Conservation (phyloP, 768 basidiomycete species). For the Leucocoprinus leucothites region DNA sequence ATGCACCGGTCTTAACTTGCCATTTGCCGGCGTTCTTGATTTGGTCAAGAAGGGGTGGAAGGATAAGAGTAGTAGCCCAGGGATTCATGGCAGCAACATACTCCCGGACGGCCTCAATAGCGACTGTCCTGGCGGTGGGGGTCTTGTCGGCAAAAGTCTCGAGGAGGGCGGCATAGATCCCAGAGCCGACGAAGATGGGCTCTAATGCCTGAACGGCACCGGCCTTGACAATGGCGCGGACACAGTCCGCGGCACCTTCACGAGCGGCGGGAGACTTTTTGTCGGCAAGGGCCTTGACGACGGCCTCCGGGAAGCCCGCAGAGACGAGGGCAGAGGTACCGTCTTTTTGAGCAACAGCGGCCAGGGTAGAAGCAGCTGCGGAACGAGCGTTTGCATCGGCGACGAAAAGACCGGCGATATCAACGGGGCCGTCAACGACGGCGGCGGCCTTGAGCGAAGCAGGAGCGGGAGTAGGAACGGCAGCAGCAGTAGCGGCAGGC, state of each 20-base stretch:
- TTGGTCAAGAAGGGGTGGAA: constrained; percentile 86
- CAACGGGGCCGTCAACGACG: constrained; percentile 56
- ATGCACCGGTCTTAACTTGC: constrained; percentile 91
- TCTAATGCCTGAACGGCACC: constrained; percentile 82
- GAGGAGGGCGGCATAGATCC: constrained; percentile 81
- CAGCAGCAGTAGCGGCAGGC: constrained; percentile 74
- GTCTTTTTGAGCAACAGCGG: constrained; percentile 75
- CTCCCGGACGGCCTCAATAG: constrained; percentile 77
- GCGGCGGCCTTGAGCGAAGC: constrained; percentile 68
- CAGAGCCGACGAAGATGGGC: constrained; percentile 83
- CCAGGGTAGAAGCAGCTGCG: constrained; percentile 65
- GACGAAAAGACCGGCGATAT: constrained; percentile 74
- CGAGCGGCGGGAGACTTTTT: constrained; percentile 93
- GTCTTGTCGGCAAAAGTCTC: constrained; percentile 96
- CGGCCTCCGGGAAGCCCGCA: constrained; percentile 67
- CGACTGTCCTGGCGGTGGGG: constrained; percentile 80
- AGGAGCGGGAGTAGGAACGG: constrained; percentile 56
- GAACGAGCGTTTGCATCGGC: constrained; percentile 83
- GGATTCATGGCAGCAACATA: constrained; percentile 80
- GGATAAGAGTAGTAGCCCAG: constrained; percentile 80
- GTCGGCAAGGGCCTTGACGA: constrained; percentile 84
- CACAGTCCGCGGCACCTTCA: constrained; percentile 79
- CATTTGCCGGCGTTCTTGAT: constrained; percentile 97
- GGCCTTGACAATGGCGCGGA: constrained; percentile 61
- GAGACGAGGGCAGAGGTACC: constrained; percentile 75